Evolutionary conservation across 768 basidiomycete genomes (phyloP), one percentile per base, ranked within the genome.

Genomic region (Calocera viscosa): DNA sequence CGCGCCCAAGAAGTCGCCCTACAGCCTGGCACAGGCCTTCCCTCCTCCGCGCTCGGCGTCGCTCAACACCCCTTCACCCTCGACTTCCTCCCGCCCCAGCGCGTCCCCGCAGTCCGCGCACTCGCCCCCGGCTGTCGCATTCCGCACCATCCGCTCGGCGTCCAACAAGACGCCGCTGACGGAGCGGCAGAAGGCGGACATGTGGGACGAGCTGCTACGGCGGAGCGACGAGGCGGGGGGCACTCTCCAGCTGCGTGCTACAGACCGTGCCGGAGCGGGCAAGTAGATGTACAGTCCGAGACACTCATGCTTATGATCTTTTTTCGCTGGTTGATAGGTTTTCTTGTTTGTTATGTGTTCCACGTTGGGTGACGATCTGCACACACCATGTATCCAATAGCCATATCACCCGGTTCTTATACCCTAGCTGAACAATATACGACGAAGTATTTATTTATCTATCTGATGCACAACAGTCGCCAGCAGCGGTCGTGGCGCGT

Each of bases 151-250:
- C 16, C 24, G 53, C 11, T 28, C 14, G 14, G 14, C 5, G 30
- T 60, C 30, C 53, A 26, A 32, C 16, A 60, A 60, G 30, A 26
- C 30, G 53, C 53, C 53, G 26, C 53, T 60, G 53, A 60, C 14
- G 11, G 53, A 60, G 26, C 2, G 22, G 14, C 53, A 60, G 53
- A 60, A 60, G 22, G 26, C 53, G 24, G 53, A 26, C 14, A 5
- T 60, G 26, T 60, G 53, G 53, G 53, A 60, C 26, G 53, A 60
- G 53, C 53, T 60, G 53, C 53, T 60, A 19, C 11, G 53, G 53
- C 2, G 53, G 30, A 28, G 53, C 30, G 53, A 60, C 26, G 53
- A 60, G 22, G 53, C 53, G 22, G 53, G 53, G 8, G 53, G 53
- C 5, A 60, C 53, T 5, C 53, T 60, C 26, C 30, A 5, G 14